phyloP scores from a whole-genome alignment of 164 flowering plant species.

The Umbellularia californica region DNA sequence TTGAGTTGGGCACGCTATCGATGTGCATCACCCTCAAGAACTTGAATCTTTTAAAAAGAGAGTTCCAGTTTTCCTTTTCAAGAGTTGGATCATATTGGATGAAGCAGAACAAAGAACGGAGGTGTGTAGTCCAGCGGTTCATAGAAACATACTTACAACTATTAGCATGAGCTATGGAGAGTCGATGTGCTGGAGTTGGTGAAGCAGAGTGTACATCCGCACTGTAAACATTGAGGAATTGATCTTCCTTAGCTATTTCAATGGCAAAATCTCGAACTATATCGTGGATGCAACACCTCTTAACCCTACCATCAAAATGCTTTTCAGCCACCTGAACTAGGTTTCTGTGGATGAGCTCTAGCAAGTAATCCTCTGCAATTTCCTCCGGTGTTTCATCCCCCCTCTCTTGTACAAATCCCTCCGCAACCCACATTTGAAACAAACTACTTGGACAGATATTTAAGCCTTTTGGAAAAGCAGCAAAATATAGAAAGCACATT shows the following conservation, averaged over 20 bases:
- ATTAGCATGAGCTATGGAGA: not conserved
- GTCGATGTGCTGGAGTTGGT: not conserved
- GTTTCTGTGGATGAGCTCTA: constrained; percentile 38
- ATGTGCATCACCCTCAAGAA: constrained; percentile 13
- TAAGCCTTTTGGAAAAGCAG: constrained; percentile 7
- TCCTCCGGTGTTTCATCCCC: constrained; percentile 10
- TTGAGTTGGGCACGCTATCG: not conserved
- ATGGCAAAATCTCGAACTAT: not conserved
- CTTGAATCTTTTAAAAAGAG: not conserved
- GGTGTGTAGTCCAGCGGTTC: not conserved
- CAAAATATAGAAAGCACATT: constrained; percentile 14
- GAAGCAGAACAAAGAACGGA: not conserved
- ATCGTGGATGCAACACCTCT: constrained; percentile 46
- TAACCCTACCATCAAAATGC: constrained; percentile 27
- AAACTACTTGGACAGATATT: not conserved
- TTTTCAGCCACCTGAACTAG: constrained; percentile 39
- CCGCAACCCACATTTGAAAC: constrained; percentile 6
- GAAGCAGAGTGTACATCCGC: not conserved
- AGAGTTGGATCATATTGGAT: not conserved
- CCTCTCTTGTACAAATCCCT: constrained; percentile 3
- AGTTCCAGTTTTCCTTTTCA: not conserved
- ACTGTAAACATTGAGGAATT: not conserved
- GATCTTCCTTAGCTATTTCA: not conserved
- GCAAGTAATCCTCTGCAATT: constrained; percentile 41
- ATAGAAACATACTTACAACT: not conserved